Conservation (phyloP, 352 stramenopile genomes). For the Globisporangium recalcitrans region DNA sequence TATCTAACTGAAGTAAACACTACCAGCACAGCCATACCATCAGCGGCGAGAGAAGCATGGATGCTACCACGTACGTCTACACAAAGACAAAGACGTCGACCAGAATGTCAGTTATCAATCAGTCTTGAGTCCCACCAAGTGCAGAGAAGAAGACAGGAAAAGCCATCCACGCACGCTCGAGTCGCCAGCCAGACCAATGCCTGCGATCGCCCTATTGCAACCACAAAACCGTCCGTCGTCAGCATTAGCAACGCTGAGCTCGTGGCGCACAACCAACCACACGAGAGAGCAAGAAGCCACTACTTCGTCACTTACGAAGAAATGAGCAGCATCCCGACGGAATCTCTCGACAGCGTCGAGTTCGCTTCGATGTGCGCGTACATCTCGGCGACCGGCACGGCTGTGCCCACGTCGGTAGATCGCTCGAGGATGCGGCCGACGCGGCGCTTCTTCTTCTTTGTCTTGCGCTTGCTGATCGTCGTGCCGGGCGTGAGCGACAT, state of each 20-base stretch:
- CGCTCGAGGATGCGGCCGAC: constrained; percentile 68
- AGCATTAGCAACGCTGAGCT: not conserved
- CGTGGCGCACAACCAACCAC: not conserved
- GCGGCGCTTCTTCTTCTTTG: constrained; percentile 52
- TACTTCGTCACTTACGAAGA: constrained; percentile 51
- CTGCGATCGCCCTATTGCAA: constrained; percentile 55
- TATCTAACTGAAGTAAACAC: not conserved
- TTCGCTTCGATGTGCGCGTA: constrained; percentile 83
- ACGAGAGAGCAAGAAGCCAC: not conserved
- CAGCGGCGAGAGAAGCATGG: constrained; percentile 82
- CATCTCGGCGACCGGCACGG: constrained; percentile 83
- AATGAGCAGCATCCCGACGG: constrained; percentile 82
- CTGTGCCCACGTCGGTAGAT: constrained; percentile 76
- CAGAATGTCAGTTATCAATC: not conserved
- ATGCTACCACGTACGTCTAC: constrained; percentile 82
- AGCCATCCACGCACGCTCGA: constrained; percentile 33
- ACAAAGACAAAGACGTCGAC: constrained; percentile 2
- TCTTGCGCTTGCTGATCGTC: constrained; percentile 54
- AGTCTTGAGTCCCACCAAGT: not conserved
- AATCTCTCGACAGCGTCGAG: constrained; percentile 75
- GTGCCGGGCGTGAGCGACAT: constrained; percentile 85
- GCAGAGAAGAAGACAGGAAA: not conserved
- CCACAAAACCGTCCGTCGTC: not conserved
- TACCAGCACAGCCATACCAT: constrained; percentile 42
- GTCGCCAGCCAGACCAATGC: constrained; percentile 74